Evolutionary conservation across 148 eudicot species (phyloP), one percentile per base, ranked within the genome.

Genomic region (Euryodendron excelsum): DNA sequence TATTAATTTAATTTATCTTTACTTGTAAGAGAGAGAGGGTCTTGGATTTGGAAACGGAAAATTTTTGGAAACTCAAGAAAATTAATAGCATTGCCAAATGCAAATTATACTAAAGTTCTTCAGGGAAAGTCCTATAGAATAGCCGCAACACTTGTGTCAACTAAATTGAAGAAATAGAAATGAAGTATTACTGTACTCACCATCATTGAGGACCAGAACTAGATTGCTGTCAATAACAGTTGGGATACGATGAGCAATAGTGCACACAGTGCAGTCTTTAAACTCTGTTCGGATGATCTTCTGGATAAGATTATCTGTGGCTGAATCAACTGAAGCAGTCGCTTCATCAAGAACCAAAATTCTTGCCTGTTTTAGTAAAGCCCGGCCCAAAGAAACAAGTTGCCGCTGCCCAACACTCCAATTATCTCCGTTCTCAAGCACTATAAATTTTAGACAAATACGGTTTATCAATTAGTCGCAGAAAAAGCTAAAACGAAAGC

Each of bases 391-490:
- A 62, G 97, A 90, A 81, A 96, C 98, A 75, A 96, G 98, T 85
- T 96, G 99, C 36, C 99, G 76, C 84, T 96, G 99, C 27, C 99
- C 99, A 74, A 96, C 91, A 80, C 99, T 96, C 99, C 99, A 96
- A 77, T 96, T 96, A 48, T 96, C 99, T 71, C 99, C 99, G 81
- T 89, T 90, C 85, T 96, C 99, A 70, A 93, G 85, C 82, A 96
- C 99, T 96, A 78, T 68, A 73, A 77, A 84, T 58, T 78, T 71
- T 36, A 39, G 2, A 73, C 34, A n/a, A 69, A 68, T 64, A 59
- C 20, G 47, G 30, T 15, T 52, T 44, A 56, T 63, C 36, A 6
- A 72, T 66, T 67, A 20, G 11, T 27, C 48, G 62, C 28, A 3
- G 45, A 41, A 1, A 41, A 77, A 66, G 47, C 69, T 36, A 67